These are phyloP conservation scores for Tricholoma hemisulphureum DNA, from an alignment of 768 basidiomycete genomes.

Conservation along the genomic window DNA sequence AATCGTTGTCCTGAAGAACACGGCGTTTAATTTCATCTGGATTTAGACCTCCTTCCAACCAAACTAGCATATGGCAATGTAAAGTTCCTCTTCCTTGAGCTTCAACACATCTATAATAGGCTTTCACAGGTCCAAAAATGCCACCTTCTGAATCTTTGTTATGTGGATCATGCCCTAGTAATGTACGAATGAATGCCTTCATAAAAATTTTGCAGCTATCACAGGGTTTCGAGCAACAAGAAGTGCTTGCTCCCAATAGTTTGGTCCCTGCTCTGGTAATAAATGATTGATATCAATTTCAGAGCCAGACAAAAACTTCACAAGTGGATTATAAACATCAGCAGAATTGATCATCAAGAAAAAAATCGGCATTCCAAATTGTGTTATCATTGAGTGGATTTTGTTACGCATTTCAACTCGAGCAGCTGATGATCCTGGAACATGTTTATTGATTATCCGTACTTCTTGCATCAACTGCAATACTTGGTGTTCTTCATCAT, in stretches of 20 bases:
- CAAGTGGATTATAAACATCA: conserved; percentile 42
- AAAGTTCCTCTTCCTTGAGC: conserved; percentile 34
- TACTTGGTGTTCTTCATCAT: conserved; percentile 7
- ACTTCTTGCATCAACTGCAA: conserved; percentile 20
- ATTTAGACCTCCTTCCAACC: conserved; percentile 33
- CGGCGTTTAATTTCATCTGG: conserved; percentile 17
- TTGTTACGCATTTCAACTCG: conserved; percentile 35
- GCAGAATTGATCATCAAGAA: conserved; percentile 48
- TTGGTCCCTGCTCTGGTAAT: conserved; percentile 22
- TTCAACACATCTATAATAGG: conserved; percentile 39
- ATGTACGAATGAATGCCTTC: conserved; percentile 28
- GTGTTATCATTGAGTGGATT: conserved; percentile 33
- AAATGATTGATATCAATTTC: conserved; percentile 37
- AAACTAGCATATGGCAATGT: conserved; percentile 41
- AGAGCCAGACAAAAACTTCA: conserved; percentile 36
- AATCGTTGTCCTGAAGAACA: conserved; percentile 15
- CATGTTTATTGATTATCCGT: conserved; percentile 10
- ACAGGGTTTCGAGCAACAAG: conserved; percentile 40
- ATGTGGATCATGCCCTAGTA: conserved; percentile 24
- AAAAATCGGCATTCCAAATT: conserved; percentile 38
- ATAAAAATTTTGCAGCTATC: conserved; percentile 45
- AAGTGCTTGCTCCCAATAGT: conserved; percentile 31
- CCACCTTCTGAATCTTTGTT: conserved; percentile 20
- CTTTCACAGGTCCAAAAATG: conserved; percentile 30
- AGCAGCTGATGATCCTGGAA: conserved; percentile 30